These are phyloP conservation scores for Parachlorella kessleri DNA, from an alignment of 139 green algal species.

Conservation along the genomic window DNA sequence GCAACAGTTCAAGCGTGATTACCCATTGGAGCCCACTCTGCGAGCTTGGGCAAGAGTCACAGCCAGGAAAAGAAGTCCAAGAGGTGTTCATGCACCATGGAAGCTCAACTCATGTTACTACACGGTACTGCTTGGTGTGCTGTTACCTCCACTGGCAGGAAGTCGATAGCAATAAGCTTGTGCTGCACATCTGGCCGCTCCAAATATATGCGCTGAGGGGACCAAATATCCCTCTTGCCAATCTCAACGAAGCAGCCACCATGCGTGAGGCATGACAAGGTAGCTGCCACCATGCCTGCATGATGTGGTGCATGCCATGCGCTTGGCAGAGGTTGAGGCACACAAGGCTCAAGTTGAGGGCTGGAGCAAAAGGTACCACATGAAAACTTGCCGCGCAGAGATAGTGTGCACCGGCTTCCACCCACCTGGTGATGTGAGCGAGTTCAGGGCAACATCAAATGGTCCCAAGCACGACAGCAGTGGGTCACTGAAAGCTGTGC, in stretches of 20 bases:
- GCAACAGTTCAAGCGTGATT: not conserved
- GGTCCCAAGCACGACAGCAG: not conserved
- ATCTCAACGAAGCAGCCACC: constrained; percentile 77
- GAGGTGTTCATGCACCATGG: too few species aligned
- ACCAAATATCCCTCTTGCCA: constrained; percentile 88
- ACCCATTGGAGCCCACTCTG: too few species aligned
- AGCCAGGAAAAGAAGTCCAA: too few species aligned
- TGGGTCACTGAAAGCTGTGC: constrained; percentile 48
- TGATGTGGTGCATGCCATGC: too few species aligned
- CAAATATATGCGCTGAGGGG: constrained; percentile 41
- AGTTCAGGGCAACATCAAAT: constrained; percentile 67
- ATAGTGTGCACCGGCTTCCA: not conserved
- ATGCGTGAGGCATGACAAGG: constrained; percentile 49
- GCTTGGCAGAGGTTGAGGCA: not conserved
- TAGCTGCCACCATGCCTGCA: constrained; percentile 77
- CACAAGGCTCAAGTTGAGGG: too few species aligned
- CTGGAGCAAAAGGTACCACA: too few species aligned
- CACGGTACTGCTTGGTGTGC: not conserved
- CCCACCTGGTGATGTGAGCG: constrained; percentile 3
- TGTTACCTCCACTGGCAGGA: not conserved
- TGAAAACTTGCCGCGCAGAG: too few species aligned
- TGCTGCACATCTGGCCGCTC: constrained; percentile 78
- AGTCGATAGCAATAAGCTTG: constrained; percentile 78
- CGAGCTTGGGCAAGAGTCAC: too few species aligned
- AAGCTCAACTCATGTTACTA: too few species aligned